phyloP scores from a whole-genome alignment of 148 eudicot species.

The Cornus florida region DNA sequence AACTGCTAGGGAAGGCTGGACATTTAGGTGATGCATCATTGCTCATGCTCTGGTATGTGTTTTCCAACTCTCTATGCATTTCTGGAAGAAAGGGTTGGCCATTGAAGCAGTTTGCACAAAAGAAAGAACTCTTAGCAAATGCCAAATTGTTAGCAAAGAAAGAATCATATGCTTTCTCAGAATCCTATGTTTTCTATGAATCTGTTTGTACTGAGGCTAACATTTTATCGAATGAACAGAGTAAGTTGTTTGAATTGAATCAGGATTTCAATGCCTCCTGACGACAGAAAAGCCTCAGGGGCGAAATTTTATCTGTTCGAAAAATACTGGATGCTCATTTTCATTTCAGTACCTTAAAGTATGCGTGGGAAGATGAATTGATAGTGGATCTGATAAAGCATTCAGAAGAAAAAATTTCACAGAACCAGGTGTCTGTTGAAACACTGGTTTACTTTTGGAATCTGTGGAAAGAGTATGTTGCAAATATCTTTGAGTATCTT shows the following conservation, averaged over 20 bases:
- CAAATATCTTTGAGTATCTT: slow-evolving; percentile 21
- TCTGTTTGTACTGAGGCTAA: too few relatives aligned
- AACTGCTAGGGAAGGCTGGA: too few relatives aligned
- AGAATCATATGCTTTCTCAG: too few relatives aligned
- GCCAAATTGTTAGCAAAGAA: too few relatives aligned
- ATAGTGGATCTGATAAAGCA: slow-evolving; percentile 6
- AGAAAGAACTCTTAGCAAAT: slow-evolving; percentile 41
- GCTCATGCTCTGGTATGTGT: slow-evolving; percentile 28
- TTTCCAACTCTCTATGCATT: slow-evolving; percentile 43
- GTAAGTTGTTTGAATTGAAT: slow-evolving; percentile 20
- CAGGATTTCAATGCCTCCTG: neutral
- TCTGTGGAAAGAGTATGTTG: slow-evolving; percentile 27
- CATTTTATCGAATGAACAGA: slow-evolving; percentile 16
- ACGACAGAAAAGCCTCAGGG: slow-evolving; percentile 12
- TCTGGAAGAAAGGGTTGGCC: slow-evolving; percentile 52
- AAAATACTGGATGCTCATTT: slow-evolving; percentile 43
- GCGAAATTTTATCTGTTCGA: slow-evolving; percentile 32
- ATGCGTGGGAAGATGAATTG: slow-evolving; percentile 29
- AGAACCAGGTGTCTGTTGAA: slow-evolving; percentile 32
- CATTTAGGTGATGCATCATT: slow-evolving; percentile 32
- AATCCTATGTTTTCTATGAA: too few relatives aligned
- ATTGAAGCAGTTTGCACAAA: slow-evolving; percentile 32
- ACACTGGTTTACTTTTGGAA: slow-evolving; percentile 51
- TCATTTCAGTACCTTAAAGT: neutral
- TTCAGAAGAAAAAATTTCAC: slow-evolving; percentile 28